Conservation (phyloP, 164 flowering plant species). For the Nymphaea colorata region DNA sequence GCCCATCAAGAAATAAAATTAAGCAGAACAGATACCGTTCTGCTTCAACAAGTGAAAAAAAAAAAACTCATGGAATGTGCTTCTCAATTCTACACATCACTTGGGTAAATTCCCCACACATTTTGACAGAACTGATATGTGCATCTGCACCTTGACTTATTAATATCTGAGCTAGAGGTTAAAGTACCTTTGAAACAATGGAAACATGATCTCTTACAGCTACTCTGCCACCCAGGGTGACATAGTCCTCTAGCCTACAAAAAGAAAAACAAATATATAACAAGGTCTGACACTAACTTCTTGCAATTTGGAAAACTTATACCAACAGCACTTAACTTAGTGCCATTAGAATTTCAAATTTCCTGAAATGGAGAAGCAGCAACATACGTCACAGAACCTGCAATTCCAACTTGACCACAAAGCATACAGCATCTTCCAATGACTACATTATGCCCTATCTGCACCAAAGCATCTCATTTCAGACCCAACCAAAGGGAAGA, state of each 20-base stretch:
- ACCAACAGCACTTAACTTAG: background rate
- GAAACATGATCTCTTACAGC: conserved; percentile 83
- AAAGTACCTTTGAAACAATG: conserved; percentile 62
- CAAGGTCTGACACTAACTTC: background rate
- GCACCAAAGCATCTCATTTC: conserved; percentile 11
- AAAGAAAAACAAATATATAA: conserved; percentile 1
- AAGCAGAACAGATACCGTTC: too few relatives aligned
- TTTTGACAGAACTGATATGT: too few relatives aligned
- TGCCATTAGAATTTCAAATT: background rate
- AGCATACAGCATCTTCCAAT: conserved; percentile 77
- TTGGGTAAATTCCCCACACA: too few relatives aligned
- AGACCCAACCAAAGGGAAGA: background rate
- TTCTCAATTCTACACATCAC: too few relatives aligned
- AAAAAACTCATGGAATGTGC: too few relatives aligned
- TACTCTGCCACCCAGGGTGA: conserved; percentile 76
- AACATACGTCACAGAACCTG: conserved; percentile 90
- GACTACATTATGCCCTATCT: conserved; percentile 90
- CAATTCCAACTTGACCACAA: conserved; percentile 96
- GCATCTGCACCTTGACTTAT: too few relatives aligned
- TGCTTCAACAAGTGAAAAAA: too few relatives aligned
- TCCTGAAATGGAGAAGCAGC: background rate
- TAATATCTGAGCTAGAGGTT: background rate
- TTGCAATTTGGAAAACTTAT: background rate
- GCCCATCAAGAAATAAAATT: too few relatives aligned
- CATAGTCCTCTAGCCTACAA: conserved; percentile 69